These are phyloP conservation scores for Lentinula detonsa DNA, from an alignment of 768 basidiomycete genomes.

Conservation along the genomic window DNA sequence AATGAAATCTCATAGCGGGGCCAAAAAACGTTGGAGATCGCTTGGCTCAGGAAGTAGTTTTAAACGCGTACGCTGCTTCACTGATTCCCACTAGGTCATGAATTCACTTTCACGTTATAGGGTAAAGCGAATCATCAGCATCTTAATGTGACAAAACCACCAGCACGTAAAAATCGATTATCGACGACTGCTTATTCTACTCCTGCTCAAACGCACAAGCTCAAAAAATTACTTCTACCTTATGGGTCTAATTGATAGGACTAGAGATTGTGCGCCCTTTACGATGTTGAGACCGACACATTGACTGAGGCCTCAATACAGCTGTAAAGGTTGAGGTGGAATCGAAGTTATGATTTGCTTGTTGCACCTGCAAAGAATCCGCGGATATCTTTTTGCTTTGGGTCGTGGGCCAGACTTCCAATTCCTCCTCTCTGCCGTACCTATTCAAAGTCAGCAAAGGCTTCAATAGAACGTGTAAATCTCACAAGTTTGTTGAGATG, in stretches of 20 bases:
- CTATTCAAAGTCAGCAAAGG: slow-evolving; percentile 14
- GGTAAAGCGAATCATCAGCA: slow-evolving; percentile 68
- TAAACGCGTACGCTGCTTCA: slow-evolving; percentile 56
- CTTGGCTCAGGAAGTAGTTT: slow-evolving; percentile 58
- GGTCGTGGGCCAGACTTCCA: slow-evolving; percentile 64
- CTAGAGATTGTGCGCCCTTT: neutral
- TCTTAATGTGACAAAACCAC: slow-evolving; percentile 62
- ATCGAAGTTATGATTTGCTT: neutral
- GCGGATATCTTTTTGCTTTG: slow-evolving; percentile 69
- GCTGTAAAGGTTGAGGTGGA: neutral
- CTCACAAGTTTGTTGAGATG: slow-evolving; percentile 56
- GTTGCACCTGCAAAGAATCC: slow-evolving; percentile 50
- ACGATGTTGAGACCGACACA: neutral
- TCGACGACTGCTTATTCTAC: slow-evolving; percentile 62
- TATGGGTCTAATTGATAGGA: slow-evolving; percentile 43
- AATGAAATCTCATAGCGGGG: slow-evolving; percentile 73
- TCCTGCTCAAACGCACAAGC: slow-evolving; percentile 53
- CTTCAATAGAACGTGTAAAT: slow-evolving; percentile 7
- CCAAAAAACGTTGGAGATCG: slow-evolving; percentile 77
- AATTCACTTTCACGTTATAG: slow-evolving; percentile 26
- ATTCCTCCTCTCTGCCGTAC: slow-evolving; percentile 73
- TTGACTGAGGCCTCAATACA: neutral
- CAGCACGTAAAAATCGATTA: slow-evolving; percentile 61
- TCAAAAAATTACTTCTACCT: slow-evolving; percentile 64
- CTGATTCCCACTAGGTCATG: neutral